Conservation (phyloP, 306 rosid genomes). For the Carpinus fangiana region DNA sequence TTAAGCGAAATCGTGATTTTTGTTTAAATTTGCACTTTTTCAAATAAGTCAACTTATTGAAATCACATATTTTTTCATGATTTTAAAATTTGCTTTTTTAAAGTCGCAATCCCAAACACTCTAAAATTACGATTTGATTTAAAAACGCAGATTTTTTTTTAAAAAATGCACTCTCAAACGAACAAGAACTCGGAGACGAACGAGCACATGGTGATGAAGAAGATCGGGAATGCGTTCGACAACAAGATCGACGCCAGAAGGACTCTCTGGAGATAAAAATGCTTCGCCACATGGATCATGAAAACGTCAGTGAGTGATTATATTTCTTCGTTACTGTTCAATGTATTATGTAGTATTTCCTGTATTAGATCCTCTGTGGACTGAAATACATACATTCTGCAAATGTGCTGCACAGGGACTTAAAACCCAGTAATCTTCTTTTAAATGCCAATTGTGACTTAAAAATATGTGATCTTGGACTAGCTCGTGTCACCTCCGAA, state of each 20-base stretch:
- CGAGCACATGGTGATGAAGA: constrained; percentile 88
- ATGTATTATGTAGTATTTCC: constrained; percentile 69
- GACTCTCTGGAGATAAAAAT: constrained; percentile 93
- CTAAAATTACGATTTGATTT: no score
- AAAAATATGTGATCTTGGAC: constrained; percentile 93
- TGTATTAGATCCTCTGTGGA: constrained; percentile 93
- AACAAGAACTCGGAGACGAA: constrained; percentile 87
- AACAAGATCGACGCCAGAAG: constrained; percentile 95
- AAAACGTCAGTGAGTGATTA: constrained; percentile 66
- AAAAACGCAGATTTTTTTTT: no score
- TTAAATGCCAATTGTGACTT: constrained; percentile 94
- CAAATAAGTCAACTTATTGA: no score
- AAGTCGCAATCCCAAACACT: no score
- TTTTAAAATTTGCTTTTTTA: no score
- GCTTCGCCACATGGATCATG: constrained; percentile 99
- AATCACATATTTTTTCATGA: no score
- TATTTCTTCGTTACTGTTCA: not conserved
- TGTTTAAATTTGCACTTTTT: no score
- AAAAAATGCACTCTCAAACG: no score
- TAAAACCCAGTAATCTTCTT: constrained; percentile 94
- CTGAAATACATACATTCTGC: constrained; percentile 98
- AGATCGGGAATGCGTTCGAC: constrained; percentile 94
- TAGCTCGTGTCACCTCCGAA: constrained; percentile 97
- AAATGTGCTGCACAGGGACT: constrained; percentile 92
- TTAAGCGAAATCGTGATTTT: no score